Percentiles rank a stretch among this genome's conserved stretches.
These are phyloP conservation scores for Neoboletus subvelutipes DNA, from an alignment of 768 basidiomycete genomes.

Conservation along the genomic window DNA sequence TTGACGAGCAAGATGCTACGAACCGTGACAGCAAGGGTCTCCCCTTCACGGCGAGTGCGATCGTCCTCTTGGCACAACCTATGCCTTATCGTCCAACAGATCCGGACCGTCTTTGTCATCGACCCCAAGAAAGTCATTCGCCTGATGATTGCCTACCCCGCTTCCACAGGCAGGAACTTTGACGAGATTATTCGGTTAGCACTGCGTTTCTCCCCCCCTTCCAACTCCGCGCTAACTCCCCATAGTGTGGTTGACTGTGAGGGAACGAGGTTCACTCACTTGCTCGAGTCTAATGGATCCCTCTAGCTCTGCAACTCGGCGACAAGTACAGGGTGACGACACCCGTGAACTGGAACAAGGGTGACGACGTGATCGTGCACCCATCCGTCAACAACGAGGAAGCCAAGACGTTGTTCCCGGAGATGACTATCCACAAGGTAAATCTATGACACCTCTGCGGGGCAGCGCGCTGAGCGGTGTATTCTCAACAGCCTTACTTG, in stretches of 20 bases:
- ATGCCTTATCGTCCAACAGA: constrained; percentile 39
- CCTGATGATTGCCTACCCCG: constrained; percentile 87
- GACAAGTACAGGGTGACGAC: constrained; percentile 84
- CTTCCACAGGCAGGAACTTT: constrained; percentile 94
- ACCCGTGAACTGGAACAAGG: constrained; percentile 93
- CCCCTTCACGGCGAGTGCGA: constrained; percentile 75
- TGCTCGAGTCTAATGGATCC: constrained; percentile 24
- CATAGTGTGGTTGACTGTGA: constrained; percentile 70
- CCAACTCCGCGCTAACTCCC: constrained; percentile 6
- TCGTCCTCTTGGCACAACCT: background rate
- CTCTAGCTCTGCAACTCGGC: constrained; percentile 79
- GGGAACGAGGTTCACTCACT: constrained; percentile 35
- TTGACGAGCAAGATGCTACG: constrained; percentile 92
- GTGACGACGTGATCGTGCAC: constrained; percentile 93
- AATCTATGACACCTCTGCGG: constrained; percentile 7
- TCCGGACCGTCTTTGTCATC: constrained; percentile 96
- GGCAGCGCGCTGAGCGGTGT: background rate
- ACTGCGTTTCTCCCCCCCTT: background rate
- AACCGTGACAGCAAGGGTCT: constrained; percentile 85
- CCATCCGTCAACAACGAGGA: constrained; percentile 81
- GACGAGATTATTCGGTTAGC: constrained; percentile 60
- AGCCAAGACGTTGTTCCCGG: constrained; percentile 88
- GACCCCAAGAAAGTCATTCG: constrained; percentile 97
- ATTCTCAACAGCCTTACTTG: constrained; percentile 69
- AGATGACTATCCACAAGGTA: constrained; percentile 78